Percentiles rank a stretch among this genome's conserved stretches.
Conservation (phyloP, 768 basidiomycete species). For the Agaricus subrufescens region DNA sequence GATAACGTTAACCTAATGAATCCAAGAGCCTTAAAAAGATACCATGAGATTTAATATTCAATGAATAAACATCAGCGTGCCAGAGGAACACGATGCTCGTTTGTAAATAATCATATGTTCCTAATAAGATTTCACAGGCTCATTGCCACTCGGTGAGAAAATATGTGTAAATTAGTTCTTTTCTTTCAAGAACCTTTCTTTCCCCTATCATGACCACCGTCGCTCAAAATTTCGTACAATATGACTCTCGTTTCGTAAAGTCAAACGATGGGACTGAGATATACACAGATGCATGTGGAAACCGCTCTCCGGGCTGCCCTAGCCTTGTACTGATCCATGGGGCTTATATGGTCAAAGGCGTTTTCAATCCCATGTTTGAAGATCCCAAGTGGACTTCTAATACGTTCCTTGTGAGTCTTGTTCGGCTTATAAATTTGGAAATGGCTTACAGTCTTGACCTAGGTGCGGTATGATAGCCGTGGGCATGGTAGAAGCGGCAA, state of each 20-base stretch:
- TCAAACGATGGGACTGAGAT: slow-evolving; percentile 31
- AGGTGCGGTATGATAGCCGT: slow-evolving; percentile 22
- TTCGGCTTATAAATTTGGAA: no score
- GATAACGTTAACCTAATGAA: no score
- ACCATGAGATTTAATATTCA: no score
- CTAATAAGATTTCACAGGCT: no score
- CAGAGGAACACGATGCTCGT: no score
- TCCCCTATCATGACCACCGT: no score
- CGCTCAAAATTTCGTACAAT: not conserved
- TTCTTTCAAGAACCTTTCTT: no score
- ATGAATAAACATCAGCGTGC: no score
- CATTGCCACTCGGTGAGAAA: no score
- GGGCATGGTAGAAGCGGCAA: slow-evolving; percentile 29
- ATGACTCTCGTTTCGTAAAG: slow-evolving; percentile 3
- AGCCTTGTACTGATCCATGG: slow-evolving; percentile 33
- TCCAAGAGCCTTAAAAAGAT: no score
- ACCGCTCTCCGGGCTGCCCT: slow-evolving; percentile 20
- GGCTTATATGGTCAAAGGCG: slow-evolving; percentile 20
- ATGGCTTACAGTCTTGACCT: not conserved
- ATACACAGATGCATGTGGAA: slow-evolving; percentile 28
- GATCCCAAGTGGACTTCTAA: slow-evolving; percentile 21
- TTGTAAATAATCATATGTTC: no score
- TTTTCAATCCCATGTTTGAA: slow-evolving; percentile 28
- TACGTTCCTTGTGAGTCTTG: slow-evolving; percentile 18
- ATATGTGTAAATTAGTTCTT: no score